A percentile compares a stretch with the other conserved stretches of the same genome.
phyloP scores from a whole-genome alignment of 768 basidiomycete genomes.

The Hygrocybe coccinea region DNA sequence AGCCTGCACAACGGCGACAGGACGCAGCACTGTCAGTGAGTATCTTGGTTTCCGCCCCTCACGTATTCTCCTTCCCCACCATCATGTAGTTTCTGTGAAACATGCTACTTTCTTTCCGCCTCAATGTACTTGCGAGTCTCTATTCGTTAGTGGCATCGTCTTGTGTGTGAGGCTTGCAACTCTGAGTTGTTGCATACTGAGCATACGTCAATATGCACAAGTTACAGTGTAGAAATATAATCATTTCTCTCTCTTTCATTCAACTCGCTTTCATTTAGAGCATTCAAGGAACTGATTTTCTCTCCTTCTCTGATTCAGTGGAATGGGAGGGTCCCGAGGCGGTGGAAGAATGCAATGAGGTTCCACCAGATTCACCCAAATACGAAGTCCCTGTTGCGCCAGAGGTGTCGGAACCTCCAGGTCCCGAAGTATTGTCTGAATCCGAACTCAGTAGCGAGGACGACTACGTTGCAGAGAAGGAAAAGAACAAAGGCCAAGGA shows the following conservation, averaged over 20 bases:
- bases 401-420: conserved; percentile 9
- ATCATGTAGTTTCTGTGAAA: conserved; percentile 20
- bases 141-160: too few species aligned
- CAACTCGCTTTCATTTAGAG: conserved; percentile 1
- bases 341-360: conserved; percentile 41
- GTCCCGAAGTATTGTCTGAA: conserved; percentile 31
- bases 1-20: conserved; percentile 54
- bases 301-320: conserved; percentile 43
- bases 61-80: conserved; percentile 14
- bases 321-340: conserved; percentile 67
- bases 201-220: conserved; percentile 3
- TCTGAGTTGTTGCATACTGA: too few species aligned
- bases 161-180: too few species aligned
- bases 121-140: conserved; percentile 1
- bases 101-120: conserved; percentile 29
- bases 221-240: conserved; percentile 4
- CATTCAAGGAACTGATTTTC: not conserved
- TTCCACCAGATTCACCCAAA: conserved; percentile 15
- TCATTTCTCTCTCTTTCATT: conserved; percentile 9
- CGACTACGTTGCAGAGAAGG: conserved; percentile 59
- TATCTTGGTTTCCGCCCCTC: conserved; percentile 36
- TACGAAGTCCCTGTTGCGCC: not conserved
- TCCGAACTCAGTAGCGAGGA: conserved; percentile 58
- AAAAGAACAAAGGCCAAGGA: conserved; percentile 31
- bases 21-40: conserved; percentile 74